phyloP scores from a whole-genome alignment of 495 filamentous ascomycete genomes.

The Zalerion maritima region DNA sequence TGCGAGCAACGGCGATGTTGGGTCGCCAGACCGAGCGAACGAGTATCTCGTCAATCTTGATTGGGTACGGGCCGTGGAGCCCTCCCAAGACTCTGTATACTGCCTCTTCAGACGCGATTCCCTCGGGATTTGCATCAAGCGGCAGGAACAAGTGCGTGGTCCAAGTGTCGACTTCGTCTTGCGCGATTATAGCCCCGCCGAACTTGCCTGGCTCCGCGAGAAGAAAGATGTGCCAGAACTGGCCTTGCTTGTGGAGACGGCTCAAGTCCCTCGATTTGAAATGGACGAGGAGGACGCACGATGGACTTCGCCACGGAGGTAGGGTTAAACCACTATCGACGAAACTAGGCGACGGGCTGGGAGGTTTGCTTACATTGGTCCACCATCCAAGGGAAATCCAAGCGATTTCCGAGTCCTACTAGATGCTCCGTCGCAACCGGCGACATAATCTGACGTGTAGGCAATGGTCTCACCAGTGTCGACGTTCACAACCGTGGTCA shows the following conservation, averaged over 20 bases:
- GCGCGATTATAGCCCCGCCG: conserved; percentile 13
- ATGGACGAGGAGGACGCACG: conserved; percentile 14
- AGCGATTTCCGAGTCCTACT: no score
- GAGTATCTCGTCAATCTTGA: conserved; percentile 20
- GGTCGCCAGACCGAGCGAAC: conserved; percentile 13
- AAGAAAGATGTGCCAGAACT: conserved; percentile 21
- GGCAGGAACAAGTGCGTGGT: conserved; percentile 14
- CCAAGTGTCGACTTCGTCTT: conserved; percentile 19
- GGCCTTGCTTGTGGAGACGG: conserved; percentile 6
- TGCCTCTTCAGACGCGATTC: conserved; percentile 10
- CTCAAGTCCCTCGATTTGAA: conserved; percentile 18
- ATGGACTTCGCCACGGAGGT: no score
- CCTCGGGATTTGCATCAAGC: conserved; percentile 1
- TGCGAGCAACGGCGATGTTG: conserved; percentile 10
- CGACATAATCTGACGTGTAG: conserved; percentile 9
- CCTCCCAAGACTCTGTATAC: conserved; percentile 15
- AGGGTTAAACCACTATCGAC: no score
- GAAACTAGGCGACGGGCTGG: no score
- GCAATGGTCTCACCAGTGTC: conserved; percentile 3
- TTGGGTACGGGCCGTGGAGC: conserved; percentile 2
- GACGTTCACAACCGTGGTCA: conserved; percentile 2
- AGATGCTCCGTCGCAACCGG: conserved; percentile 35
- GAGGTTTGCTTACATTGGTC: conserved; percentile 15
- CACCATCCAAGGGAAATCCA: conserved; percentile 14
- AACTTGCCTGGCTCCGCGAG: no score